Base-by-base conservation (phyloP, 495 filamentous ascomycete genomes). In the Lasiosphaeria miniovina region DNA sequence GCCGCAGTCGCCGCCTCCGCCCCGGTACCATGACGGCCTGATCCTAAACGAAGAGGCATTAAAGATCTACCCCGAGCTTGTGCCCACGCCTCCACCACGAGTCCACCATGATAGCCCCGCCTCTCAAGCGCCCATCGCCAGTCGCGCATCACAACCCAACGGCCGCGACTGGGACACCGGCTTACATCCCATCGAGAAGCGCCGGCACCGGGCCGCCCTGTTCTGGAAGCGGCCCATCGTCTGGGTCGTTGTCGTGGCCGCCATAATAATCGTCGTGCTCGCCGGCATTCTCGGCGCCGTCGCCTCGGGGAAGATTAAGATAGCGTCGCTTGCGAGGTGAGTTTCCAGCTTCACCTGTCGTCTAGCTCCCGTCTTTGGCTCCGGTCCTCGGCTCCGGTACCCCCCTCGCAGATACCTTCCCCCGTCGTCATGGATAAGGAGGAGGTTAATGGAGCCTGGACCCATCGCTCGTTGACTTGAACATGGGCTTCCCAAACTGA, bases 201-300 rank as follows among this genome's bases (percentile, higher is more conserved):
- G 32, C 32, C 32, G 55, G 8, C 48, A 49, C 40, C 54, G 48
- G n/a, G 24, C 41, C 1, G 5, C 4, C 12, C 32, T 43, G 15
- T 10, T 58, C 3, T 62, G 56, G 57, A 62, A 36, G 46, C 10
- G 59, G 24, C 36, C 55, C 0, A 50, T 60, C 4, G 17, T 58
- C 12, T 64, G 58, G 65, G 51, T 62, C 67, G 71, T 55, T 12
- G 11, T 45, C 8, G 14, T 57, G 45, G 52, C 48, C 32, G 8
- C 66, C 24, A 52, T 56, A 0, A 49, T 66, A 6, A 59, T 64
- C 11, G 51, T 36, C 6, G 61, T 52, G 31, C 38, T 69, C 46
- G 66, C 64, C 2, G 66, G 61, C 8, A 36, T 69, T 0, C 15
- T 69, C 34, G 66, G 66, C 0, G 66, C 50, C 4, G 60, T 66